These are phyloP conservation scores for Arabidopsis hybrid DNA, from an alignment of 441 rosid genomes.

Conservation along the genomic window DNA sequence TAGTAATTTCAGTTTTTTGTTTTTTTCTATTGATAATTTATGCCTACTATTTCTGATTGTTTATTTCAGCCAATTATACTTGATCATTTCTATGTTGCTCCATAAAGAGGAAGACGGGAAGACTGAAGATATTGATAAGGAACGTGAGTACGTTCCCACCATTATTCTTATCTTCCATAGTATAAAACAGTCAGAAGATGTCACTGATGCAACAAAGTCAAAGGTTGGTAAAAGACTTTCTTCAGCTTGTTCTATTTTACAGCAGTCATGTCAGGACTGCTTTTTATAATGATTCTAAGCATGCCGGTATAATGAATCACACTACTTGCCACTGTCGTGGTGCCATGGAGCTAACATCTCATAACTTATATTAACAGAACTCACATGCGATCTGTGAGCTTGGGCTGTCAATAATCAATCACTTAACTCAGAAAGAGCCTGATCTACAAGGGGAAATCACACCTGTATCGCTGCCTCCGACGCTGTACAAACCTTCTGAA, in stretches of 20 bases:
- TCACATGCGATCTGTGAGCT: conserved; percentile 94
- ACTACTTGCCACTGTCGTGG: conserved; percentile 21
- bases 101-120: conserved; percentile 89
- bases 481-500: conserved; percentile 71
- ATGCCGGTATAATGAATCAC: not conserved
- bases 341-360: conserved; percentile 35
- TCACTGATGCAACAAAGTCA: conserved; percentile 72
- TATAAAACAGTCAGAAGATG: conserved; percentile 86
- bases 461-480: conserved; percentile 67
- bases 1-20: not conserved
- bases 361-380: conserved; percentile 63
- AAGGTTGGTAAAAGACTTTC: conserved; percentile 63
- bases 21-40: conserved; percentile 12
- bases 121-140: conserved; percentile 67
- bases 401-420: conserved; percentile 79
- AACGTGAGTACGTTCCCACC: conserved; percentile 65
- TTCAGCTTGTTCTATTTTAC: conserved; percentile 29
- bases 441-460: conserved; percentile 51
- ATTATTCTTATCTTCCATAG: conserved; percentile 65
- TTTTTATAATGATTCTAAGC: conserved; percentile 22
- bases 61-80: conserved; percentile 77
- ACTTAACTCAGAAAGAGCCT: conserved; percentile 60
- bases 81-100: conserved; percentile 72
- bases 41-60: conserved; percentile 16
- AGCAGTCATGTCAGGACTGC: conserved; percentile 27